Base-by-base conservation (phyloP, 495 filamentous ascomycete species). In the Hypoxylon perforatum region DNA sequence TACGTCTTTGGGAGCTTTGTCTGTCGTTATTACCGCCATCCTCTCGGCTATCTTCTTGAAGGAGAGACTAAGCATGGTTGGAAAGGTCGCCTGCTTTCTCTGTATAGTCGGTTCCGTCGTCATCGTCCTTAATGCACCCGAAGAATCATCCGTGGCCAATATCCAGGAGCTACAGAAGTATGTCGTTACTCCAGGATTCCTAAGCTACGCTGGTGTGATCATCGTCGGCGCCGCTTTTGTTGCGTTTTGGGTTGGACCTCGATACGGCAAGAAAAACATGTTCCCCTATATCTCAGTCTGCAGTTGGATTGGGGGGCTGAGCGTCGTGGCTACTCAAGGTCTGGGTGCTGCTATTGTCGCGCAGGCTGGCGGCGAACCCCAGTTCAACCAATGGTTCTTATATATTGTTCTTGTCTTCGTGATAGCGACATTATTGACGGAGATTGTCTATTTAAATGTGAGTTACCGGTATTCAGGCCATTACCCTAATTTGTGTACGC, bases 311-410 rank as follows among this genome's bases (percentile, higher is more conserved):
- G 95, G 95, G 68, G 95, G 95, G 4, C 81, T 98, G 72, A 97
- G 93, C 76, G 96, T 98, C 4, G 95, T 98, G 46, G 90, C 91
- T 21, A 99, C 93, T 1, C 96, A 98, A 78, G 95, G 95, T 11
- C 80, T 99, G 53, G 95, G 95, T 45, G 89, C 95, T 49, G 95
- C 95, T 18, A 92, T 99, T 63, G 84, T 97, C 22, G 88, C 94
- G 14, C 93, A 97, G 79, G 89, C 90, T 35, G 84, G 86, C 25
- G 95, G 94, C 17, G 79, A 70, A 3, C 83, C 87, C 22, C 96
- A 99, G 83, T 99, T 96, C 75, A 97, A 97, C 72, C 86, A 98
- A 74, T 97, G 94, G 94, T 99, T 99, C 76, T 74, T 94, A 36
- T 99, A 97, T 77, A 88, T 99, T 19, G 76, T 99, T 46, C 79